phyloP scores from a whole-genome alignment of 2,329 filamentous ascomycete species.

The Fusarium azukiicola region DNA sequence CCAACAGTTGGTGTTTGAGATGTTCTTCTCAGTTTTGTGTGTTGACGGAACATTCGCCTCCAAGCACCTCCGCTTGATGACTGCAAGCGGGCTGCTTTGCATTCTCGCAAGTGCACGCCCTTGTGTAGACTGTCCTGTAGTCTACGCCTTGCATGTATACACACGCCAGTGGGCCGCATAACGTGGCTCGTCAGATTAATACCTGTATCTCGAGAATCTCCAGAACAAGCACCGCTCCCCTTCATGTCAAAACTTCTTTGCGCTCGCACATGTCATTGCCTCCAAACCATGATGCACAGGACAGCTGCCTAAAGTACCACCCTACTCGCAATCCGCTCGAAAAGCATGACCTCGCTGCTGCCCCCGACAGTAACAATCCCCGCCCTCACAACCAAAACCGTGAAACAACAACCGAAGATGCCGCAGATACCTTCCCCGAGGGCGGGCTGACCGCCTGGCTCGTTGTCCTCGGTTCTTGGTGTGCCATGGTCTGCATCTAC shows the following conservation, averaged over 20 bases:
- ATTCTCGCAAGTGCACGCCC: neutral
- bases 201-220: neutral
- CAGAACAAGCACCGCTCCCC: neutral
- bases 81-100: neutral
- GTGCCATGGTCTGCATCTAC: neutral
- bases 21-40: too few species aligned
- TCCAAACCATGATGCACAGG: neutral
- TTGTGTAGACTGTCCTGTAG: neutral
- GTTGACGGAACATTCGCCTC: too few species aligned
- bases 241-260: neutral
- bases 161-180: neutral
- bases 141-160: neutral
- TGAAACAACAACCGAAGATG: neutral
- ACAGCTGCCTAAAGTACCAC: conserved; percentile 13
- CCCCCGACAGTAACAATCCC: neutral
- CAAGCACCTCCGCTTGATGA: neutral
- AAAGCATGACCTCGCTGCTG: neutral
- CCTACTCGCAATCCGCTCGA: neutral
- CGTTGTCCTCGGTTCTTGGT: neutral
- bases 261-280: neutral
- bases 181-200: neutral
- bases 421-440: neutral
- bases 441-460: neutral
- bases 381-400: neutral
- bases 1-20: too few species aligned